Percentiles rank a stretch among this genome's conserved stretches.
phyloP scores from a whole-genome alignment of 345 rosid genomes.

The Noccaea bulbosa region DNA sequence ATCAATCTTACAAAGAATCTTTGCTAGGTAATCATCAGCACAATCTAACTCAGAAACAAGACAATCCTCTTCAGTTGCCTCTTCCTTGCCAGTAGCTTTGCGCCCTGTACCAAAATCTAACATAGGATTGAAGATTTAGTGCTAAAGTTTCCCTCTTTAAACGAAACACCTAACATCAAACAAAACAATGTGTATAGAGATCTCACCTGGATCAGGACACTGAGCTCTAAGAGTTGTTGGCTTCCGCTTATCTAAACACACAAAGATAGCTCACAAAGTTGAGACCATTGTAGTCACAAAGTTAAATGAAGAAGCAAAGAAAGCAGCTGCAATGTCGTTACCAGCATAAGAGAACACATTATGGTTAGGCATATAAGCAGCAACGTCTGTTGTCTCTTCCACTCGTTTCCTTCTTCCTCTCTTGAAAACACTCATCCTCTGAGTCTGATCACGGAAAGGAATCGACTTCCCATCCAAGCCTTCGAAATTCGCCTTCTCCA shows the following conservation, averaged over 20 bases:
- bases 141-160: background rate
- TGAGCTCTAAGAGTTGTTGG: slow-evolving; percentile 45
- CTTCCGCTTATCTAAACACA: slow-evolving; percentile 54
- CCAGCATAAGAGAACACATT: slow-evolving; percentile 68
- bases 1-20: slow-evolving; percentile 63
- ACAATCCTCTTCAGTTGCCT: slow-evolving; percentile 49
- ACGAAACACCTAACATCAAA: background rate
- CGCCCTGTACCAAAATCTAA: slow-evolving; percentile 42
- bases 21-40: slow-evolving; percentile 49
- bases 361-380: slow-evolving; percentile 59
- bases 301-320: slow-evolving; percentile 14
- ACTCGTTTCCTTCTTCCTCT: slow-evolving; percentile 70
- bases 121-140: background rate
- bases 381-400: slow-evolving; percentile 66
- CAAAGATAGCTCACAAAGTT: slow-evolving; percentile 26
- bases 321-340: slow-evolving; percentile 34
- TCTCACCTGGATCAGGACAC: slow-evolving; percentile 46
- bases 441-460: slow-evolving; percentile 53
- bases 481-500: slow-evolving; percentile 47
- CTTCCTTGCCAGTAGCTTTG: slow-evolving; percentile 44
- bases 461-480: slow-evolving; percentile 52
- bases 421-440: slow-evolving; percentile 52
- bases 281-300: background rate
- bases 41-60: slow-evolving; percentile 47
- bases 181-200: background rate